Evolutionary conservation across 1,284 basidiomycete genomes (phyloP).

Genomic region (Heterobasidion occidentale): DNA sequence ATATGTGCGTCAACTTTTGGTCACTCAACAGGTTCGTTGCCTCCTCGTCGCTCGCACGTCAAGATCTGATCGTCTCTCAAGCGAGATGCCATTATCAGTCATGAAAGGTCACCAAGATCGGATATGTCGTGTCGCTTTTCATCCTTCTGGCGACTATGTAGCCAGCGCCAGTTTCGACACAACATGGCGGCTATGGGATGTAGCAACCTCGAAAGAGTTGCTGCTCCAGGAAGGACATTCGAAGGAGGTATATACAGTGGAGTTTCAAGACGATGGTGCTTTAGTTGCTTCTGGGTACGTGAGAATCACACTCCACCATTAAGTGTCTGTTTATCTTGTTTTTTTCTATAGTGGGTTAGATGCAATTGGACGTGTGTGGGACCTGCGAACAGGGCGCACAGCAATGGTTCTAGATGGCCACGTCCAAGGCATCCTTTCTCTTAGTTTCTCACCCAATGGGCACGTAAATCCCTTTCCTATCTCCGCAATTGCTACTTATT

Average conservation of each 20-base stretch:
- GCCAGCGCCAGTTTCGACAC: constrained; percentile 97
- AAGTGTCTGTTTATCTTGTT: constrained; percentile 7
- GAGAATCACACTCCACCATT: background rate
- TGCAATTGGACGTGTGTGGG: constrained; percentile 96
- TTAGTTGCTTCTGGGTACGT: constrained; percentile 86
- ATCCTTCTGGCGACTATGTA: constrained; percentile 89
- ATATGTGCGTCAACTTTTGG: constrained; percentile 85
- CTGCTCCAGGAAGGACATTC: constrained; percentile 95
- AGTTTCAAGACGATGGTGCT: constrained; percentile 94
- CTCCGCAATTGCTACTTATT: constrained; percentile 4
- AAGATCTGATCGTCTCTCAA: constrained; percentile 18
- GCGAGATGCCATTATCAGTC: constrained; percentile 74
- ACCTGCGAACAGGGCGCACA: constrained; percentile 88
- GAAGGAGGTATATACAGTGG: constrained; percentile 92
- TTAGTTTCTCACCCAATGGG: constrained; percentile 95
- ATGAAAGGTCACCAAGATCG: constrained; percentile 87
- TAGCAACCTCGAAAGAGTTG: constrained; percentile 73
- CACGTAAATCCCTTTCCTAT: constrained; percentile 28
- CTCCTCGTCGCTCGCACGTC: background rate
- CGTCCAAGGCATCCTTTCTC: constrained; percentile 86
- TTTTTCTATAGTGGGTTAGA: constrained; percentile 72
- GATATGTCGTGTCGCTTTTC: constrained; percentile 91
- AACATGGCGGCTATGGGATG: constrained; percentile 98
- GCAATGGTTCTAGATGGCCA: constrained; percentile 99
- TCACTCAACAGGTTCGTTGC: constrained; percentile 65